phyloP scores from a whole-genome alignment of 306 rosid species.

The Prunus mira region DNA sequence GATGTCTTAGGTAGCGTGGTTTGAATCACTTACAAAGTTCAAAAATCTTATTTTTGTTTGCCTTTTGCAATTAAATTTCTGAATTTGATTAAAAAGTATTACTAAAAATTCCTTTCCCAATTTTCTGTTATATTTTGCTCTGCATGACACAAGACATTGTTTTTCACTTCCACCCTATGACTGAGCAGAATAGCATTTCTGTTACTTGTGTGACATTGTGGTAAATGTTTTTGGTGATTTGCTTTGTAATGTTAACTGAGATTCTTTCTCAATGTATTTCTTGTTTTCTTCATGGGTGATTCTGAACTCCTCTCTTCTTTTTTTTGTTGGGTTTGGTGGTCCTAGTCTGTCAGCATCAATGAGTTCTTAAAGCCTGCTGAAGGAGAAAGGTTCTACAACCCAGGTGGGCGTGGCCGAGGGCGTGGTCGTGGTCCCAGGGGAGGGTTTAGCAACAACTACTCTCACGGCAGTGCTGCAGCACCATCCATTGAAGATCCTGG shows the following conservation, averaged over 20 bases:
- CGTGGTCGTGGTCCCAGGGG: slow-evolving; percentile 76
- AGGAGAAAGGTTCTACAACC: slow-evolving; percentile 61
- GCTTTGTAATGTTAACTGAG: background rate
- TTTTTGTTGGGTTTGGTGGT: background rate
- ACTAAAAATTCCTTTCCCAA: too few relatives aligned
- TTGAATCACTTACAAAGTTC: background rate
- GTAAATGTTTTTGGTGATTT: background rate
- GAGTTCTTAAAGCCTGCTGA: slow-evolving; percentile 94
- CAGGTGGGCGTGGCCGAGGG: slow-evolving; percentile 81
- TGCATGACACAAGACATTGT: background rate
- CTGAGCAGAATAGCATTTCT: too few relatives aligned
- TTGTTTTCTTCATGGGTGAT: background rate
- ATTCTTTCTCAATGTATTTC: background rate
- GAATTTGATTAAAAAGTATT: background rate
- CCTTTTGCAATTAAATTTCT: too few relatives aligned
- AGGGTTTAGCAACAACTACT: slow-evolving; percentile 37
- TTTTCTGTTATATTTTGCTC: background rate
- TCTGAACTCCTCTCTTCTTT: background rate
- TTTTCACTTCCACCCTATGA: background rate
- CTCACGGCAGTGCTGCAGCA: slow-evolving; percentile 43
- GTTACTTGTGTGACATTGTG: background rate
- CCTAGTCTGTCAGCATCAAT: slow-evolving; percentile 69
- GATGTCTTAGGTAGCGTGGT: background rate
- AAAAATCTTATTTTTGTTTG: too few relatives aligned
- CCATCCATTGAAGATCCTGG: slow-evolving; percentile 83